Percentiles rank a stretch among this genome's conserved stretches.
Conservation (phyloP, 768 basidiomycete genomes). For the Bullera alba region DNA sequence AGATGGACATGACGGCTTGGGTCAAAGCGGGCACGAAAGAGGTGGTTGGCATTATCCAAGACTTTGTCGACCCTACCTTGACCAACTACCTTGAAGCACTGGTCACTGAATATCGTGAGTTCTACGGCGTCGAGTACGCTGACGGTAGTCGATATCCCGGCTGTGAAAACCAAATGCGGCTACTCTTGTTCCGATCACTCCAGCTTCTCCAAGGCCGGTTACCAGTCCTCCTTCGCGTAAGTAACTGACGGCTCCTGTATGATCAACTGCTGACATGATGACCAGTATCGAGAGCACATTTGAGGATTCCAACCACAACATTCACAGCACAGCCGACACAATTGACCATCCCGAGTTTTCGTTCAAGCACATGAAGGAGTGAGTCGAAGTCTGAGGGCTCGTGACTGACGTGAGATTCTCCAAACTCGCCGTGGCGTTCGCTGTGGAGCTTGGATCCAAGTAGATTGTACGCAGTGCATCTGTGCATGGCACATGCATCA, state of each 20-base stretch:
- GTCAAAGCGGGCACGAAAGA: conserved; percentile 70
- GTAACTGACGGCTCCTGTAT: conserved; percentile 1
- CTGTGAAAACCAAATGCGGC: conserved; percentile 76
- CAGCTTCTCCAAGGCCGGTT: conserved; percentile 57
- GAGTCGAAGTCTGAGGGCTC: conserved; percentile 10
- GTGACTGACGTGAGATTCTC: conserved; percentile 52
- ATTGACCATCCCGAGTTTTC: conserved; percentile 80
- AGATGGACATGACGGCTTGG: conserved; percentile 63
- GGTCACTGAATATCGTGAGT: conserved; percentile 59
- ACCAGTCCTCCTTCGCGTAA: conserved; percentile 62
- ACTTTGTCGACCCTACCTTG: conserved; percentile 65
- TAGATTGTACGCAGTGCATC: not conserved
- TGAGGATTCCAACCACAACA: conserved; percentile 60
- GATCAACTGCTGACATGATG: not conserved
- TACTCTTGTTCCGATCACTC: conserved; percentile 87
- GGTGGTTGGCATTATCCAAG: conserved; percentile 69
- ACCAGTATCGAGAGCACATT: conserved; percentile 44
- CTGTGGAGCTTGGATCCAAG: conserved; percentile 61
- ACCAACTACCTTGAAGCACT: conserved; percentile 73
- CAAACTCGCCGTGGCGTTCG: conserved; percentile 72
- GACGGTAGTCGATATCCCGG: conserved; percentile 62
- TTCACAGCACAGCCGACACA: conserved; percentile 72
- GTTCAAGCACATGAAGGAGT: conserved; percentile 74
- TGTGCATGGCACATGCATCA: not conserved
- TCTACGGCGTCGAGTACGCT: not conserved